A percentile compares a stretch with the other conserved stretches of the same genome.
These are phyloP conservation scores for Coniella lustricola DNA, from an alignment of 2,329 filamentous ascomycete species.

Conservation along the genomic window DNA sequence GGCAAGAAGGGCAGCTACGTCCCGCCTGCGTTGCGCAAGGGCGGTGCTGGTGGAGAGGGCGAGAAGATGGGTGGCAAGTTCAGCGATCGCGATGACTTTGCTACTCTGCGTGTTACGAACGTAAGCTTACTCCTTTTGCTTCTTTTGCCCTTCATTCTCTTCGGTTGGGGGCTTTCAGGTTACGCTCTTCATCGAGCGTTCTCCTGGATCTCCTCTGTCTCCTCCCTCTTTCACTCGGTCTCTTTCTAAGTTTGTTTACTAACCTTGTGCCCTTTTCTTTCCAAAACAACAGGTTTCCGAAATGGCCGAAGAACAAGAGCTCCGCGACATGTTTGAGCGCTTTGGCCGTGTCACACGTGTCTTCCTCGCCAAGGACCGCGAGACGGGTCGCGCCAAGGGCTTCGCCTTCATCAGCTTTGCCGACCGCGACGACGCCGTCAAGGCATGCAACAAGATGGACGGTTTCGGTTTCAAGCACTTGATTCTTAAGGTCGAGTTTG, in stretches of 20 bases:
- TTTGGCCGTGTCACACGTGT: constrained; percentile 95
- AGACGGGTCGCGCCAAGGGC: constrained; percentile 93
- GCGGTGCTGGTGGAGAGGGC: constrained; percentile 49
- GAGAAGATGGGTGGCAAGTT: constrained; percentile 91
- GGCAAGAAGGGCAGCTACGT: constrained; percentile 83
- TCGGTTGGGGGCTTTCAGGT: no score
- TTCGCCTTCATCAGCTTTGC: constrained; percentile 98
- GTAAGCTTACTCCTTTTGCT: constrained; percentile 49
- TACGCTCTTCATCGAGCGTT: no score
- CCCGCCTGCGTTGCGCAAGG: constrained; percentile 82
- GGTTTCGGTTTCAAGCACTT: constrained; percentile 86
- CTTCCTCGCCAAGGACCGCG: constrained; percentile 95
- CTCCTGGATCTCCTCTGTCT: not conserved
- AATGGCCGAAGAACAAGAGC: constrained; percentile 90
- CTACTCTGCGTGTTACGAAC: constrained; percentile 95
- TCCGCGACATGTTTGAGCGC: constrained; percentile 96
- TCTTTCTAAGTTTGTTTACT: not conserved
- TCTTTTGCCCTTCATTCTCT: constrained; percentile 1
- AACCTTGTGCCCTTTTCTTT: constrained; percentile 18
- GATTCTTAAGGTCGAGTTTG: constrained; percentile 81
- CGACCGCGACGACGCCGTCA: constrained; percentile 81
- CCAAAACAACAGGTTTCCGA: constrained; percentile 67
- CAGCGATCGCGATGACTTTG: constrained; percentile 87
- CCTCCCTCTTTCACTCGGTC: not conserved
- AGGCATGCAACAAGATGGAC: constrained; percentile 96